Base-by-base conservation (phyloP, 371 early-diverging fungal genomes). In the Mucor sp. region DNA sequence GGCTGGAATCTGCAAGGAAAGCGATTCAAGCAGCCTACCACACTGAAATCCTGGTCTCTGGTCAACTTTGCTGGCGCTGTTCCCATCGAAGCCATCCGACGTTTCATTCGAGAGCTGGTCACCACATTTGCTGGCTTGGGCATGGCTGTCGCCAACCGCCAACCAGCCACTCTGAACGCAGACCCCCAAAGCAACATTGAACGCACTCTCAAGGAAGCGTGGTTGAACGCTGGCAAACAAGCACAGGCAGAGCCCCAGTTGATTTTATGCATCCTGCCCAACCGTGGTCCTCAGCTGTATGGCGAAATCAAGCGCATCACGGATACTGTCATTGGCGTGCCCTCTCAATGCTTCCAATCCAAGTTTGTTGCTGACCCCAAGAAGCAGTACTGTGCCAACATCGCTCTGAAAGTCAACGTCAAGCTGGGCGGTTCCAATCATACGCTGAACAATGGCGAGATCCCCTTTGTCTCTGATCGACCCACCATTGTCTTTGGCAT, bases 401-500 rank as follows among this genome's bases (percentile, higher is more conserved):
- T 95, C 57, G 87, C 90, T 60, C 76, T 97, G 17, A 97, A 97
- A 86, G 89, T 96, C 61, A 96, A 96, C 78, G 84, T 89, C 58
- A 96, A 95, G 78, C 79, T 94, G n/a, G 95, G 96, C 63, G 95
- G 95, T 32, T 79, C 85, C 74, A 95, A 94, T 79, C 75, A 82
- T 60, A 74, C 75, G 33, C 71, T 93, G 17, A 57, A 71, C 6
- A 69, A 75, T 11, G 62, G 69, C 1, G 73, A 82, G 43, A 77
- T 86, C 6, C 80, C 83, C 1, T 91, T 94, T 72, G 79, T 95
- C 44, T 76, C 82, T 47, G 74, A 87, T 30, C 78, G 85, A 14
- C 91, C 95, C 0, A 97, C 97, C 4, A 92, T 99, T 50, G 71
- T 99, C 17, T 81, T 99, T 70, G 99, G 99, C 43, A 96, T 96